Evolutionary conservation across 495 filamentous ascomycete genomes (phyloP), one percentile per base, ranked within the genome.

Genomic region (Penicillium goetzii): DNA sequence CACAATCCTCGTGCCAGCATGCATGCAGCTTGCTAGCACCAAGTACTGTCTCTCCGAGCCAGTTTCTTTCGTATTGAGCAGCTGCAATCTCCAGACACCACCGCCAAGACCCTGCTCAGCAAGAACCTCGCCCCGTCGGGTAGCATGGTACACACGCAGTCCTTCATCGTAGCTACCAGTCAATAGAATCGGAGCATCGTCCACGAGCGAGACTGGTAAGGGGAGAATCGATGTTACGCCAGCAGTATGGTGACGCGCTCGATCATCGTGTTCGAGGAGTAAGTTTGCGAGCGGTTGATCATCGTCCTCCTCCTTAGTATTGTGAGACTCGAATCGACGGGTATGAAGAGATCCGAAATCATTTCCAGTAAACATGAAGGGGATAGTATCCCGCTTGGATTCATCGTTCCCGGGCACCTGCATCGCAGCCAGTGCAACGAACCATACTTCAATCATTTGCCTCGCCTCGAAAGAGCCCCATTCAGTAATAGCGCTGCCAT

Each of bases 81-180:
- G 66, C 68, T 90, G 90, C 63, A 99, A 70, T 62, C 94, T 79
- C 95, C 95, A 99, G 7, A 97, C 96, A 0, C 95, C 95, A 51
- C 96, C 96, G 14, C 87, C 91, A 1, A 98, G 79, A 36, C 85
- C 76, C 41, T 80, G 66, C 67, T 96, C 89, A 0, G 86, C 86
- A 19, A 84, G 67, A 30, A 89, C 76, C 12, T 67, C 63, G 0
- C 79, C 79, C 33, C 70, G 65, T 11, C 69, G 58, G 1, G 68
- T 74, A 19, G 77, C 78, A 68, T 77, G 72, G 54, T 85, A 90
- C 25, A 96, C 78, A 36, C 95, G 83, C 40, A 97, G 77, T 71
- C 81, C 77, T 64, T 99, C 96, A 65, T 99, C 95, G 72, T 98
- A 99, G 69, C 92, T 94, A 12, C 95, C 95, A 3, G 93, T 98